phyloP scores from a whole-genome alignment of 352 stramenopile species.

The Pythium folliculosum region DNA sequence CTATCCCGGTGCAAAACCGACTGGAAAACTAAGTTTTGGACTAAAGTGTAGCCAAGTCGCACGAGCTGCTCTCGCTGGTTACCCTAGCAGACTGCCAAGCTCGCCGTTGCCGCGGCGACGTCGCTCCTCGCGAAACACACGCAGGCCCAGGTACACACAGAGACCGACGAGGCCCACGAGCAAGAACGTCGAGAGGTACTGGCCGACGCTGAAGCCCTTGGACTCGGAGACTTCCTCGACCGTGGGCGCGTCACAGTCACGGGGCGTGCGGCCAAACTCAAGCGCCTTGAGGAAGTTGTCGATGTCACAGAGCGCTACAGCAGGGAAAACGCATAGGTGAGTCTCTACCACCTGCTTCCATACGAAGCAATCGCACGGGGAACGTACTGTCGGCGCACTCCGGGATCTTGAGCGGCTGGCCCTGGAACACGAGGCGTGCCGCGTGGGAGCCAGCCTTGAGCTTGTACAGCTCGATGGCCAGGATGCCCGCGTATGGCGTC shows the following conservation, averaged over 20 bases:
- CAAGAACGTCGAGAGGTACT: constrained; percentile 59
- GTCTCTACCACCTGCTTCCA: neutral
- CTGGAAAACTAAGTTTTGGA: constrained; percentile 12
- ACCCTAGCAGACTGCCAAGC: constrained; percentile 27
- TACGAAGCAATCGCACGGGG: neutral
- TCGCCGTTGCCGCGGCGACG: constrained; percentile 27
- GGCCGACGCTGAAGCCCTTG: constrained; percentile 13
- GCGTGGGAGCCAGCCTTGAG: constrained; percentile 54
- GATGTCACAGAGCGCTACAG: constrained; percentile 59
- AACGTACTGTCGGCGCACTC: constrained; percentile 74
- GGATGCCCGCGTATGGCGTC: constrained; percentile 82
- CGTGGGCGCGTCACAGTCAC: constrained; percentile 51
- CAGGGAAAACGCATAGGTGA: neutral
- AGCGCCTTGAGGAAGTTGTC: constrained; percentile 59
- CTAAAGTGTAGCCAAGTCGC: constrained; percentile 28
- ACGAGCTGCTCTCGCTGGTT: neutral
- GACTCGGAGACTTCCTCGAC: constrained; percentile 10
- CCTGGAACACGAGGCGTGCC: constrained; percentile 74
- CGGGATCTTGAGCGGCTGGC: constrained; percentile 65
- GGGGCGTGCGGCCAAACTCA: constrained; percentile 54
- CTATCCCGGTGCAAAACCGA: neutral
- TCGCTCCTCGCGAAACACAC: constrained; percentile 36
- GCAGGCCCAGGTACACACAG: constrained; percentile 48
- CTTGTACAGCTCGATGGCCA: constrained; percentile 84
- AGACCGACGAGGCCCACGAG: constrained; percentile 62